phyloP scores from a whole-genome alignment of 2,329 filamentous ascomycete genomes.

The Ceratocystis diversiconidia region DNA sequence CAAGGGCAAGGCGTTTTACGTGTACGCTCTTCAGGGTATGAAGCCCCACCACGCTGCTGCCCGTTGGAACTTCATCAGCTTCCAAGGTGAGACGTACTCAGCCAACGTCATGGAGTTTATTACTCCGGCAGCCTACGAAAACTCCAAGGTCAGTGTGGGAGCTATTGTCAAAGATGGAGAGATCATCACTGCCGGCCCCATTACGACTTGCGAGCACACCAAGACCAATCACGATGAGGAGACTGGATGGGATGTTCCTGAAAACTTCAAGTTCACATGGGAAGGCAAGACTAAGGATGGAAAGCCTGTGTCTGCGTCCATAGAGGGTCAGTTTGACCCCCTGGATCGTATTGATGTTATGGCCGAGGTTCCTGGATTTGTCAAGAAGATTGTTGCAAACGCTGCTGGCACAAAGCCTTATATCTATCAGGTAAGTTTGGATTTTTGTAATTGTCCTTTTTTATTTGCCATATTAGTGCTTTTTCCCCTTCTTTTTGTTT shows the following conservation, averaged over 20 bases:
- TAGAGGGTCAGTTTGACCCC: slow-evolving; percentile 54
- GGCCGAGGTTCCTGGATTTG: slow-evolving; percentile 87
- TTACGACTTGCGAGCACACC: slow-evolving; percentile 53
- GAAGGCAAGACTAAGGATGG: slow-evolving; percentile 62
- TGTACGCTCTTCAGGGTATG: slow-evolving; percentile 89
- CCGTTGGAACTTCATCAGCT: slow-evolving; percentile 85
- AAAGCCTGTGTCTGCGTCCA: slow-evolving; percentile 51
- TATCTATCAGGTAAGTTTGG: slow-evolving; percentile 66
- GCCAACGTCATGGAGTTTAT: slow-evolving; percentile 92
- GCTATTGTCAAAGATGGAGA: slow-evolving; percentile 69
- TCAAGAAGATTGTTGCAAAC: slow-evolving; percentile 82
- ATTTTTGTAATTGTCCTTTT: background rate
- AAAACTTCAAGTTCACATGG: slow-evolving; percentile 62
- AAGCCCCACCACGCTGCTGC: slow-evolving; percentile 94
- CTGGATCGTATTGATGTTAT: slow-evolving; percentile 80
- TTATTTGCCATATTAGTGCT: background rate
- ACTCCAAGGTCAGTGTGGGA: slow-evolving; percentile 69
- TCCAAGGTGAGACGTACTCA: slow-evolving; percentile 75
- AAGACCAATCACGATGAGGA: slow-evolving; percentile 56
- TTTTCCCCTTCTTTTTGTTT: background rate
- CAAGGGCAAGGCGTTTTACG: slow-evolving; percentile 63
- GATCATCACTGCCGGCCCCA: slow-evolving; percentile 57
- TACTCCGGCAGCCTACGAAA: slow-evolving; percentile 84
- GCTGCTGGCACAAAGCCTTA: slow-evolving; percentile 90
- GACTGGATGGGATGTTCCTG: slow-evolving; percentile 82